Evolutionary conservation across 148 eudicot species (phyloP).

Genomic region (Rhododendron vialii): DNA sequence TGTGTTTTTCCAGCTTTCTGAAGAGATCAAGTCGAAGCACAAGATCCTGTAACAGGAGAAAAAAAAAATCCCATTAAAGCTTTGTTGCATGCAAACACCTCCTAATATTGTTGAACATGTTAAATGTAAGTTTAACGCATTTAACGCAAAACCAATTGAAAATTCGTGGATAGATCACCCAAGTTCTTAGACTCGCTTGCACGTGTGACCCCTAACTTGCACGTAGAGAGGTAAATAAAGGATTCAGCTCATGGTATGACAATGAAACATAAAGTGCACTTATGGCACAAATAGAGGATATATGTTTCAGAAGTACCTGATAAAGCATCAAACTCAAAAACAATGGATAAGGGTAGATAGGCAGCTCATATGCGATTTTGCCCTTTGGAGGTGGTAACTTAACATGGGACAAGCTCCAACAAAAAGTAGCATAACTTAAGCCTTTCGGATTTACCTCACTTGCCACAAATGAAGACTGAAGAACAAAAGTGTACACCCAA

Average conservation of each 20-base stretch:
- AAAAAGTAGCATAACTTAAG: not conserved
- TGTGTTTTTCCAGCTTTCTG: constrained; percentile 70
- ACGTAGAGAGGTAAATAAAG: not conserved
- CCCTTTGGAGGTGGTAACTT: not conserved
- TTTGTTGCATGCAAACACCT: not conserved
- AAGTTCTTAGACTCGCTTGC: not conserved
- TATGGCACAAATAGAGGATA: not conserved
- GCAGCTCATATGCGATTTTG: not conserved
- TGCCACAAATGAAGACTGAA: not conserved
- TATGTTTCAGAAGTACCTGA: not conserved
- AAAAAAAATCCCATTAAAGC: not conserved
- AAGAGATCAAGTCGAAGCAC: constrained; percentile 66
- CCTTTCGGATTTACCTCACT: not conserved
- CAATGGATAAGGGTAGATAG: not conserved
- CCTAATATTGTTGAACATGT: not conserved
- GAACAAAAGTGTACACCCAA: not conserved
- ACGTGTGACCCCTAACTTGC: not conserved
- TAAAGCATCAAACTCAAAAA: not conserved
- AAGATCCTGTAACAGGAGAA: constrained; percentile 54
- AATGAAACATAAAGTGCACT: not conserved
- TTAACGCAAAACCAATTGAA: not conserved
- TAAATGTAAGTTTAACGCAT: not conserved
- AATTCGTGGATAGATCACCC: not conserved
- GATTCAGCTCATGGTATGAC: not conserved
- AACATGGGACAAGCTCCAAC: not conserved